These are phyloP conservation scores for Aspergillus hancockii DNA, from an alignment of 495 filamentous ascomycete genomes.

Conservation along the genomic window DNA sequence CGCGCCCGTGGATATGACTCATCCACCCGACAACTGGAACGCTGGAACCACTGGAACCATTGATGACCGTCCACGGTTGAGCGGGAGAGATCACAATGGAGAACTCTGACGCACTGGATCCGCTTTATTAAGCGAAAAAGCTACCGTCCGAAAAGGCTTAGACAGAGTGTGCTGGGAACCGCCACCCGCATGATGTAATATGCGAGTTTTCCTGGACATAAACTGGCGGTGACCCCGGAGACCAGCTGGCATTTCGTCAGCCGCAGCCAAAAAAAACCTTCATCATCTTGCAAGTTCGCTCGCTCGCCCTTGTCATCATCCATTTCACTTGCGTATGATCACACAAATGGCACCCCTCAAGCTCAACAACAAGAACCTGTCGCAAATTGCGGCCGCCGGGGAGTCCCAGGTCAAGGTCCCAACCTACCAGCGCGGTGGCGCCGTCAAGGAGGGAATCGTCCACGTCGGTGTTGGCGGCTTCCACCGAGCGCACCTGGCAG, in stretches of 20 bases:
- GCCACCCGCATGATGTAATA: constrained; percentile 22
- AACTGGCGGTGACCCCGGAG: constrained; percentile 24
- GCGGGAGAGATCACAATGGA: too few relatives aligned
- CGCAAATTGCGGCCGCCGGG: constrained; percentile 35
- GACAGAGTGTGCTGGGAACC: too few relatives aligned
- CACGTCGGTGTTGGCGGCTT: constrained; percentile 52
- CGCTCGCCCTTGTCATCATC: constrained; percentile 6
- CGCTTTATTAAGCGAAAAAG: too few relatives aligned
- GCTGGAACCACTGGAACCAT: too few relatives aligned
- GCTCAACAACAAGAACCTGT: constrained; percentile 41
- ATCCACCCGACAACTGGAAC: too few relatives aligned
- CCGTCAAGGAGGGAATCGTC: constrained; percentile 52
- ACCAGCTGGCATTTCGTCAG: not conserved
- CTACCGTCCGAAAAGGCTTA: too few relatives aligned
- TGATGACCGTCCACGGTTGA: too few relatives aligned
- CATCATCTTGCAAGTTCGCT: not conserved
- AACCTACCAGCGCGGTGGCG: constrained; percentile 36
- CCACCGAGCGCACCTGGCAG: constrained; percentile 50
- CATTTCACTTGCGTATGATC: constrained; percentile 6
- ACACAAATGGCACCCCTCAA: constrained; percentile 42
- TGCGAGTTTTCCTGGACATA: constrained; percentile 7
- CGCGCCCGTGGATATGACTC: too few relatives aligned
- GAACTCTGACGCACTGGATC: too few relatives aligned
- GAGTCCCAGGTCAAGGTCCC: constrained; percentile 33
- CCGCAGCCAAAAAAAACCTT: not conserved